phyloP scores from a whole-genome alignment of 2,329 filamentous ascomycete genomes.

The Stylonectria norvegica region DNA sequence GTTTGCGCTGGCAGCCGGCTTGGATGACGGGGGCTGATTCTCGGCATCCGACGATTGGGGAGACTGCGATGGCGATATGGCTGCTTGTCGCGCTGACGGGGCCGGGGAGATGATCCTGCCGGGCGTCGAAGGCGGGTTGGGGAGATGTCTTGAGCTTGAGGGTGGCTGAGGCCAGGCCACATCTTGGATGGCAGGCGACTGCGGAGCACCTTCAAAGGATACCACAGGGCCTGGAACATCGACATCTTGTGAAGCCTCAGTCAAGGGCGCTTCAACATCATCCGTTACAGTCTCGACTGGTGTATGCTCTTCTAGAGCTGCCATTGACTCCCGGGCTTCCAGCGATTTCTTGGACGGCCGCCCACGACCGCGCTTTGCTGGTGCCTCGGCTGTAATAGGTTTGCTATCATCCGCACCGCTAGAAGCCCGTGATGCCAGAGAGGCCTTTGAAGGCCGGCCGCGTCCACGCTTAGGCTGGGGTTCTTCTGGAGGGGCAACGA shows the following conservation, averaged over 20 bases:
- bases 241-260: slow-evolving; percentile 10
- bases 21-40: slow-evolving; percentile 71
- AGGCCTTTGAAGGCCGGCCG: slow-evolving; percentile 28
- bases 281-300: slow-evolving; percentile 11
- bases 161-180: slow-evolving; percentile 19
- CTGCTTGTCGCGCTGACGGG: slow-evolving; percentile 51
- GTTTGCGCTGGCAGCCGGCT: slow-evolving; percentile 46
- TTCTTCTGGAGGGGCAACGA: slow-evolving; percentile 17
- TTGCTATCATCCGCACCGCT: slow-evolving; percentile 19
- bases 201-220: slow-evolving; percentile 18
- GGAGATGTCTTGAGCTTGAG: slow-evolving; percentile 13
- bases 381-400: slow-evolving; percentile 18
- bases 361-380: slow-evolving; percentile 29
- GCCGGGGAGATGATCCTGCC: slow-evolving; percentile 41
- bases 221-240: slow-evolving; percentile 14
- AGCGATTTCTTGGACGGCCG: slow-evolving; percentile 32
- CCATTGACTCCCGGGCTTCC: slow-evolving; percentile 21
- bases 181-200: slow-evolving; percentile 10
- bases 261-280: slow-evolving; percentile 15
- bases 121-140: slow-evolving; percentile 42
- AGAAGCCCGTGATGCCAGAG: slow-evolving; percentile 24
- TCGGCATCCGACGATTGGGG: slow-evolving; percentile 78
- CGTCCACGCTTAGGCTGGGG: slow-evolving; percentile 4
- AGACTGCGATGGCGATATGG: slow-evolving; percentile 61
- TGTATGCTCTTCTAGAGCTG: slow-evolving; percentile 10